A percentile compares a stretch with the other conserved stretches of the same genome.
phyloP scores from a whole-genome alignment of 2,329 filamentous ascomycete genomes.

The Curvularia sp. region DNA sequence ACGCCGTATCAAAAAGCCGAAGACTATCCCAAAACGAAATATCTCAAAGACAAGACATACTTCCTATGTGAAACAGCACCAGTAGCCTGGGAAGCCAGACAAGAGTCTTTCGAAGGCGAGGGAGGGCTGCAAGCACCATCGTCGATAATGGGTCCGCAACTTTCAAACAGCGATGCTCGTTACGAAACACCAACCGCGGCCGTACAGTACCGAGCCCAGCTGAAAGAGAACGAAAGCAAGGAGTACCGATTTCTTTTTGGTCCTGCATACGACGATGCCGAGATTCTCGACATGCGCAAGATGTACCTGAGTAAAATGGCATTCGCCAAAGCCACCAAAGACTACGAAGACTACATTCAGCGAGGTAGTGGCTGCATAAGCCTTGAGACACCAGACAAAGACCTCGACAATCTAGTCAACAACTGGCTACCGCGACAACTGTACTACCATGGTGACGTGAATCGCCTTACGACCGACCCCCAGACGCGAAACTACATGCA shows the following conservation, averaged over 20 bases:
- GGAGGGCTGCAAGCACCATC: conserved; percentile 63
- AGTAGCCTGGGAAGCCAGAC: conserved; percentile 61
- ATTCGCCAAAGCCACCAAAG: conserved; percentile 56
- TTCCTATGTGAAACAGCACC: conserved; percentile 63
- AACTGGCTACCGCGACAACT: conserved; percentile 66
- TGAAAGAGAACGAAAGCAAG: conserved; percentile 52
- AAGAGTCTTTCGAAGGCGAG: conserved; percentile 63
- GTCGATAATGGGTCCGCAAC: conserved; percentile 49
- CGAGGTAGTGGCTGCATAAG: conserved; percentile 59
- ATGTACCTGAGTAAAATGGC: conserved; percentile 60
- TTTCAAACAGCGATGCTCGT: conserved; percentile 59
- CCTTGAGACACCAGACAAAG: conserved; percentile 63
- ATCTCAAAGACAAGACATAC: conserved; percentile 65
- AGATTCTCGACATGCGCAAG: conserved; percentile 56
- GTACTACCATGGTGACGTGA: conserved; percentile 67
- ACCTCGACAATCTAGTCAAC: conserved; percentile 66
- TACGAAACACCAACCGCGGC: conserved; percentile 64
- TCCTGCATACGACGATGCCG: conserved; percentile 61
- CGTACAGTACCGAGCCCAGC: conserved; percentile 60
- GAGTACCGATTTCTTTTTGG: conserved; percentile 65
- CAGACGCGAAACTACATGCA: conserved; percentile 67
- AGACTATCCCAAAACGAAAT: conserved; percentile 66
- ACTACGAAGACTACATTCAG: conserved; percentile 62
- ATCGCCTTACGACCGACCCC: conserved; percentile 65
- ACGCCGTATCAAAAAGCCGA: conserved; percentile 65